Evolutionary conservation across 2,329 filamentous ascomycete genomes (phyloP).

Genomic region (Trichoderma sp.): DNA sequence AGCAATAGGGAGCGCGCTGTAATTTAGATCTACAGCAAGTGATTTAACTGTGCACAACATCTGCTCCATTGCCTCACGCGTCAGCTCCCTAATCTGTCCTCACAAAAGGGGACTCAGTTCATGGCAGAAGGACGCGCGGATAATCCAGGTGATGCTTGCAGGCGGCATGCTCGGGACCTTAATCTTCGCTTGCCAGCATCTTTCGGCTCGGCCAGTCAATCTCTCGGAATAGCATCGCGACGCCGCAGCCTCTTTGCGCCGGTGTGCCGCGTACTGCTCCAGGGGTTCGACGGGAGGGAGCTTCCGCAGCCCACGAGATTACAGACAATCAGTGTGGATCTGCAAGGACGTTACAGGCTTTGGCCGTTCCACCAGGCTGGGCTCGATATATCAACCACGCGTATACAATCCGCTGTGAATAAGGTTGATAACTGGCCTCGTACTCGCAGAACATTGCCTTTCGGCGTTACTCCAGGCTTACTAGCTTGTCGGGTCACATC

Average conservation of each 20-base stretch:
- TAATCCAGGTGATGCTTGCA: not conserved
- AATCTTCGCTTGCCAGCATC: not conserved
- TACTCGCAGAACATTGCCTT: not conserved
- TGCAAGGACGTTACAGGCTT: slow-evolving; percentile 2
- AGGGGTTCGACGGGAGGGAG: slow-evolving; percentile 1
- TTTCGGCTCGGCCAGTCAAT: slow-evolving; percentile 11
- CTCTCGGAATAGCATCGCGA: slow-evolving; percentile 4
- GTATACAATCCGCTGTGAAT: not conserved
- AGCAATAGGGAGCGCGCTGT: slow-evolving; percentile 2
- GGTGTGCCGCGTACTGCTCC: not conserved
- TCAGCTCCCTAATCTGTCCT: not conserved
- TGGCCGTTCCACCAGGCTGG: not conserved
- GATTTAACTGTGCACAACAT: not conserved
- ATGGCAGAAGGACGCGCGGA: not conserved
- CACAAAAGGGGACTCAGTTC: not conserved
- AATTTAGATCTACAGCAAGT: slow-evolving; percentile 1
- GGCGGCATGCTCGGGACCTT: not conserved
- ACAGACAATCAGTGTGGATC: not conserved
- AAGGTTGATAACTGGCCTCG: no score
- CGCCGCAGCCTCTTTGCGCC: not conserved
- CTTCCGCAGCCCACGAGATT: slow-evolving; percentile 4
- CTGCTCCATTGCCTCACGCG: not conserved
- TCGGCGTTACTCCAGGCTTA: not conserved
- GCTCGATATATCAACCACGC: no score
- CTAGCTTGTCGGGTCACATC: not conserved